Conservation (phyloP, 768 basidiomycete species). For the Psilocybe tampanensis region DNA sequence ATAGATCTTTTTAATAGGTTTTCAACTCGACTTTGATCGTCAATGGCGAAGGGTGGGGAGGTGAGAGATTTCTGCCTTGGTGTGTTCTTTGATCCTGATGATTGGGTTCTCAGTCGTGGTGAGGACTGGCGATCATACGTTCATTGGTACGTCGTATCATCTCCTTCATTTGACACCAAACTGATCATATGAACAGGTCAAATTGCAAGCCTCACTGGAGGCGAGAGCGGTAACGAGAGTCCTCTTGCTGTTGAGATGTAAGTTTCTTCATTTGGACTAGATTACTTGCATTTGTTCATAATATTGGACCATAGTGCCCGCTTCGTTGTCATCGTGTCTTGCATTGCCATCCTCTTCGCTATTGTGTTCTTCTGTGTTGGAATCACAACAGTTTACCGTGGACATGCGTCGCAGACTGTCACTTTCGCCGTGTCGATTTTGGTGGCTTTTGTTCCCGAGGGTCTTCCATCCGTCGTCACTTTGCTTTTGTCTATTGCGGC, state of each 20-base stretch:
- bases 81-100: background rate
- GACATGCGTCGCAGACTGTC: conserved; percentile 59
- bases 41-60: conserved; percentile 73
- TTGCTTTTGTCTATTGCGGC: conserved; percentile 69
- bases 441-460: conserved; percentile 64
- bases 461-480: conserved; percentile 69
- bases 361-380: conserved; percentile 68
- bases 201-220: conserved; percentile 67
- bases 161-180: background rate
- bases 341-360: conserved; percentile 62
- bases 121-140: conserved; percentile 65
- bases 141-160: conserved; percentile 49
- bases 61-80: conserved; percentile 32
- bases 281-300: background rate
- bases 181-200: conserved; percentile 45
- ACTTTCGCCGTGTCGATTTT: conserved; percentile 64
- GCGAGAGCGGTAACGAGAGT: conserved; percentile 64
- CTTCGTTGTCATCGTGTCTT: conserved; percentile 65
- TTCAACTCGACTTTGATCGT: conserved; percentile 72
- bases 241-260: conserved; percentile 71
- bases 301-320: conserved; percentile 38
- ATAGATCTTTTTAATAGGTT: conserved; percentile 36
- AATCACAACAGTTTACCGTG: conserved; percentile 66
- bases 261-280: conserved; percentile 18
- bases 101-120: conserved; percentile 50